Base-by-base conservation (phyloP, 164 flowering plant genomes). In the Stephania yunnanensis region DNA sequence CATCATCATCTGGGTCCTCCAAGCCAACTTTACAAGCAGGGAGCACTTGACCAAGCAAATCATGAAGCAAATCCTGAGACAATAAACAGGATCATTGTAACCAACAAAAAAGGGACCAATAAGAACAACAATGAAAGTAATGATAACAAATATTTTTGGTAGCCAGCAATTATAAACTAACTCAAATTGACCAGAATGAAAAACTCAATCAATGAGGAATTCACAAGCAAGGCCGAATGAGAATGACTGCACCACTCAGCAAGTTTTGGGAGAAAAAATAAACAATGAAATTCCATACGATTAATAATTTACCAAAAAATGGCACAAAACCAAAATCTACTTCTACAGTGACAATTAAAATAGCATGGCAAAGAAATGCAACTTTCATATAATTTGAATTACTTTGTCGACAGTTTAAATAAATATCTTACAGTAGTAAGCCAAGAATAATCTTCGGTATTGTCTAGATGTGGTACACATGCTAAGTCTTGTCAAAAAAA, bases 1-100 rank as follows among this genome's bases (percentile, higher is more conserved):
- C 99, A 89, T 96, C 99, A 87, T 96, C 99, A 87, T 96, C 99
- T 68, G 97, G 95, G 78, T 96, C 99, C 80, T 90, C 98, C 64
- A 96, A 81, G 75, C 99, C 99, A 61, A 88, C 82, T 84, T 86
- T 96, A 83, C 99, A 96, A 46, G 97, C 97, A 72, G 98, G 98
- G 36, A 96, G 91, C 77, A 96, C 83, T 78, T 4, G 74, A 31
- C 82, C 86, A 81, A 96, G 95, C 83, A 96, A 85, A 80, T 86
- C 88, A 75, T 78, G 85, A 74, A 94, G 93, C 97, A 96, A 88
- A 81, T 96, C 99, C 98, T 94, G 78, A 19, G 19, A 70, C 17
- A 71, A 20, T 42, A 70, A 71, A 61, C 12, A 76, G 50, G 79
- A 69, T 13, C 69, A 64, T 29, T 45, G 15, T 50, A 4, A 5